Percentiles rank a stretch among this genome's conserved stretches.
phyloP scores from a whole-genome alignment of 345 rosid species.

The Leavenworthia alabamica region DNA sequence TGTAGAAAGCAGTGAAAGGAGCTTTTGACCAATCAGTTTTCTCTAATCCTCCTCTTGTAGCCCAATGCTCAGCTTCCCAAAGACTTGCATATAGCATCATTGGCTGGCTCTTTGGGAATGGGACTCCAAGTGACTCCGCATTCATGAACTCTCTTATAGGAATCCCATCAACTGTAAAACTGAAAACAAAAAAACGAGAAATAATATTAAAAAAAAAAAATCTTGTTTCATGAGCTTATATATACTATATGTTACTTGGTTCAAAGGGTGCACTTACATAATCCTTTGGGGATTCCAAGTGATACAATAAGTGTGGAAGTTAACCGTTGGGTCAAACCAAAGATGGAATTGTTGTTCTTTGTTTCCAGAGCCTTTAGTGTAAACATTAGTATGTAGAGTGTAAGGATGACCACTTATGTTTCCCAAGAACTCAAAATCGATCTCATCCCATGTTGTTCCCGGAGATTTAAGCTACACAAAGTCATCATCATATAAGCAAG shows the following conservation, averaged over 20 bases:
- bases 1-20: constrained; percentile 54
- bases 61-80: constrained; percentile 67
- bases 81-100: constrained; percentile 50
- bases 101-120: constrained; percentile 46
- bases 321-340: constrained; percentile 28
- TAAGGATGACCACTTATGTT: constrained; percentile 45
- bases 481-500: neutral
- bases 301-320: constrained; percentile 30
- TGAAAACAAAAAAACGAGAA: constrained; percentile 34
- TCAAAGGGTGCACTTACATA: constrained; percentile 21
- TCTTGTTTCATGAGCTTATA: too few relatives aligned
- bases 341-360: constrained; percentile 35
- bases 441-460: constrained; percentile 31
- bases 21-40: constrained; percentile 66
- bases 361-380: constrained; percentile 31
- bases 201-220: too few relatives aligned
- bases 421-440: constrained; percentile 35
- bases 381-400: constrained; percentile 33
- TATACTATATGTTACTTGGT: neutral
- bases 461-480: constrained; percentile 29
- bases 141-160: constrained; percentile 59
- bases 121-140: constrained; percentile 36
- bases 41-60: constrained; percentile 55
- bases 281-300: constrained; percentile 32
- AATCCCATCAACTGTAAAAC: constrained; percentile 47